phyloP scores from a whole-genome alignment of 2,329 filamentous ascomycete genomes.

The Clarireedia paspali region DNA sequence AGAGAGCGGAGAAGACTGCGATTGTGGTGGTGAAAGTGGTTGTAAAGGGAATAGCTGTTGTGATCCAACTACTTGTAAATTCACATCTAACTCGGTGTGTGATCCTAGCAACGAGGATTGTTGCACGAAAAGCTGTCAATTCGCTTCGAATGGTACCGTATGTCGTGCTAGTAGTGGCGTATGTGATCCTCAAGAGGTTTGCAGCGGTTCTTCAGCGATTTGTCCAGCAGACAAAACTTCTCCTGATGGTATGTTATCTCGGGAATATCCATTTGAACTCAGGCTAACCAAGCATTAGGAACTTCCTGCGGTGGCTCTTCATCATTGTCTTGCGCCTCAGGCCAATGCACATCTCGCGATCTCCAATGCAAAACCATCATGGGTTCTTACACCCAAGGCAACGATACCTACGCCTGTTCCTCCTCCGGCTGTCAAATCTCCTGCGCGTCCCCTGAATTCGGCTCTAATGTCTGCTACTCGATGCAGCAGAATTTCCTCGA shows the following conservation, averaged over 20 bases:
- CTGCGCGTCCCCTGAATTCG: constrained; percentile 63
- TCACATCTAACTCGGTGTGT: constrained; percentile 65
- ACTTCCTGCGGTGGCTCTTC: constrained; percentile 54
- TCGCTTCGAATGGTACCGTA: constrained; percentile 58
- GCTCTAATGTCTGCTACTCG: constrained; percentile 57
- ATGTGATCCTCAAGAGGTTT: constrained; percentile 82
- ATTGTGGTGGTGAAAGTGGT: constrained; percentile 71
- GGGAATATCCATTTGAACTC: neutral
- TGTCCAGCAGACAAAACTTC: constrained; percentile 69
- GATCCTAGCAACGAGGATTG: constrained; percentile 78
- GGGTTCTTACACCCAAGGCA: constrained; percentile 63
- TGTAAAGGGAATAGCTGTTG: constrained; percentile 79
- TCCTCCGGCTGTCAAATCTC: constrained; percentile 64
- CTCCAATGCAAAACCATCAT: constrained; percentile 82
- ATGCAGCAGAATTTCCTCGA: constrained; percentile 91
- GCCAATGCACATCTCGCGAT: constrained; percentile 89
- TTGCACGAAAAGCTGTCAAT: constrained; percentile 60
- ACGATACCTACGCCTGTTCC: constrained; percentile 75
- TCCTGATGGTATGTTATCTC: constrained; percentile 47
- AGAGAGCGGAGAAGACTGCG: constrained; percentile 87
- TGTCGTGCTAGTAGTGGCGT: constrained; percentile 72
- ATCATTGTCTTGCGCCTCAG: constrained; percentile 70
- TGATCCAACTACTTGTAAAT: constrained; percentile 78
- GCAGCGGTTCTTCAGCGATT: constrained; percentile 60
- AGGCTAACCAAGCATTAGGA: constrained; percentile 28